Conservation (phyloP, 2,329 filamentous ascomycete genomes). For the Tolypocladium endophyticum region DNA sequence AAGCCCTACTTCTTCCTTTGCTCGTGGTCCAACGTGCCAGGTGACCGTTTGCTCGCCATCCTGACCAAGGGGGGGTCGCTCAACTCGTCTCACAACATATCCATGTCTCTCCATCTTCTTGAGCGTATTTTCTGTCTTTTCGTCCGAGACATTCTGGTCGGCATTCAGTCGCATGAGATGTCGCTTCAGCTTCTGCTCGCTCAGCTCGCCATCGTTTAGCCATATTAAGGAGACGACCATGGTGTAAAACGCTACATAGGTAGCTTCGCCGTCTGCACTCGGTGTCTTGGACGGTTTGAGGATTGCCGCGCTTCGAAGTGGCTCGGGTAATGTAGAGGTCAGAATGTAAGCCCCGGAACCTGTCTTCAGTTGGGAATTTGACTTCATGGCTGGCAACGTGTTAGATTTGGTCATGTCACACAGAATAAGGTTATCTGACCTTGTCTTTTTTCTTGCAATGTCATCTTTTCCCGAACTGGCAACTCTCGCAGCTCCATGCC, state of each 20-base stretch:
- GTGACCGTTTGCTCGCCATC: slow-evolving; percentile 68
- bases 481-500: slow-evolving; percentile 91
- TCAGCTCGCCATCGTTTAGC: slow-evolving; percentile 61
- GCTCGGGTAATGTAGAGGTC: slow-evolving; percentile 56
- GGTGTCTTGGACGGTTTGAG: slow-evolving; percentile 58
- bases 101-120: slow-evolving; percentile 69
- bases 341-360: slow-evolving; percentile 68
- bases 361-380: slow-evolving; percentile 40
- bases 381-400: slow-evolving; percentile 24
- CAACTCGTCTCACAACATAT: slow-evolving; percentile 67
- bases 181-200: slow-evolving; percentile 68
- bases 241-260: slow-evolving; percentile 73
- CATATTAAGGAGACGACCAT: slow-evolving; percentile 68
- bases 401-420: slow-evolving; percentile 1
- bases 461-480: slow-evolving; percentile 69
- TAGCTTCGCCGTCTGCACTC: slow-evolving; percentile 57
- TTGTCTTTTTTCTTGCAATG: slow-evolving; percentile 66
- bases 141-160: slow-evolving; percentile 61
- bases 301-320: slow-evolving; percentile 57
- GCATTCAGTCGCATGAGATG: slow-evolving; percentile 67
- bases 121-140: slow-evolving; percentile 66
- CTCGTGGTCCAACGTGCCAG: slow-evolving; percentile 76
- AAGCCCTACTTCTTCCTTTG: slow-evolving; percentile 74
- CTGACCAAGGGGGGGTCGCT: slow-evolving; percentile 39
- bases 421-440: slow-evolving; percentile 30